Base-by-base conservation (phyloP, 2,329 filamentous ascomycete genomes). In the Fusarium praegraminearum region DNA sequence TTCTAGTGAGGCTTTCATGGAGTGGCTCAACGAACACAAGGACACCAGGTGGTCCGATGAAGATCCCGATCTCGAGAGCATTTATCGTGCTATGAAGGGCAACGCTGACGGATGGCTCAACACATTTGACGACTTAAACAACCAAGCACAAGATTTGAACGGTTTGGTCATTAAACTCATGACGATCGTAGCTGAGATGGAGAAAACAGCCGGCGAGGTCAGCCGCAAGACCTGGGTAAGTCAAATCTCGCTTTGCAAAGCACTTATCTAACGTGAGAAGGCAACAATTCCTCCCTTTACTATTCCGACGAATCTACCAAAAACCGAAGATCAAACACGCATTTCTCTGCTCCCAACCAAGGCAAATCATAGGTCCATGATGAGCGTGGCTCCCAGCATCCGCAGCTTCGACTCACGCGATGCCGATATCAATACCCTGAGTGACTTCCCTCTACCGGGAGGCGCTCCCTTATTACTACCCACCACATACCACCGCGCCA, bases 31-130 rank as follows among this genome's bases (percentile, higher is more conserved):
- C 8, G 83, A 87, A 35, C 87, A 97, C 65, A 85, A 88, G 46
- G 83, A 89, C 38, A 84, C 87, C 7, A 84, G 85, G 69, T 89
- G 87, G 58, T 80, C 85, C 53, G 88, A 91, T 49, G 87, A 92
- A 3, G 68, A 68, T 24, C 84, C 86, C 3, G 85, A 88, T 49
- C 83, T 91, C 47, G 84, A 86, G 36, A 90, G 92, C 47, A 93
- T 97, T 22, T 96, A 92, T 73, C 87, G 90, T 41, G 93, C 94
- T 38, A 98, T 98, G 94, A 91, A 92, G 75, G 93, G 93, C 35
- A 98, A 98, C 73, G 91, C 94, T 11, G 92, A 97, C 69, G 94
- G 94, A 44, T 98, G 95, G 95, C 88, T 90, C 61, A 89, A 90
- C 59, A 93, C 93, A 9, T 90, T 97, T 75, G 86, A 89, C 56